A percentile compares a stretch with the other conserved stretches of the same genome.
Conservation (phyloP, 2,329 filamentous ascomycete genomes). For the Triangularia setosa region DNA sequence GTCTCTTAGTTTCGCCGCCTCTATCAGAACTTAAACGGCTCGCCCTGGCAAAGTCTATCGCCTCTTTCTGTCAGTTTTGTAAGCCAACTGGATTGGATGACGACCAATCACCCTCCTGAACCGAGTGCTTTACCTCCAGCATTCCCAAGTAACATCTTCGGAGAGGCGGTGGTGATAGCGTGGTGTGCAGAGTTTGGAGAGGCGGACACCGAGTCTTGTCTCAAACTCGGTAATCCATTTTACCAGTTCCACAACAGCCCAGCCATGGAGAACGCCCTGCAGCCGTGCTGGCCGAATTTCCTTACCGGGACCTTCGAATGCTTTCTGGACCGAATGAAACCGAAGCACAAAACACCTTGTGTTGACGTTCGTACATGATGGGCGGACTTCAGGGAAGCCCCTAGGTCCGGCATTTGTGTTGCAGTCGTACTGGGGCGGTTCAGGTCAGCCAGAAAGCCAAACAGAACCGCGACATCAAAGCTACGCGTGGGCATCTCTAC, state of each 20-base stretch:
- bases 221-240: background rate
- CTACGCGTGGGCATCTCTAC: background rate
- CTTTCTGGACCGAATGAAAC: background rate
- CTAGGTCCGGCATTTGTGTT: background rate
- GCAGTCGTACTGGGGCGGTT: background rate
- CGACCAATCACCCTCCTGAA: background rate
- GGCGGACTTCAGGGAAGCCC: background rate
- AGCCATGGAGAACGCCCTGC: background rate
- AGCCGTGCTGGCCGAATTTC: conserved; percentile 4
- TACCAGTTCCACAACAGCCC: background rate
- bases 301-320: background rate
- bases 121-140: background rate
- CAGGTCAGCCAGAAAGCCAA: background rate
- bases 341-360: background rate
- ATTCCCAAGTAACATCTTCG: background rate
- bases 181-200: background rate
- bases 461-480: background rate
- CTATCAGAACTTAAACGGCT: background rate
- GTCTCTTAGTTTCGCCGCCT: background rate
- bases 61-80: background rate
- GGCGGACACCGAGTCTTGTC: background rate
- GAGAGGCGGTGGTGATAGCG: background rate
- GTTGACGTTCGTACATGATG: background rate
- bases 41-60: background rate
- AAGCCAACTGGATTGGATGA: background rate